Evolutionary conservation across 1,284 basidiomycete species (phyloP).

Genomic region (Cutaneotrichosporon sp.): DNA sequence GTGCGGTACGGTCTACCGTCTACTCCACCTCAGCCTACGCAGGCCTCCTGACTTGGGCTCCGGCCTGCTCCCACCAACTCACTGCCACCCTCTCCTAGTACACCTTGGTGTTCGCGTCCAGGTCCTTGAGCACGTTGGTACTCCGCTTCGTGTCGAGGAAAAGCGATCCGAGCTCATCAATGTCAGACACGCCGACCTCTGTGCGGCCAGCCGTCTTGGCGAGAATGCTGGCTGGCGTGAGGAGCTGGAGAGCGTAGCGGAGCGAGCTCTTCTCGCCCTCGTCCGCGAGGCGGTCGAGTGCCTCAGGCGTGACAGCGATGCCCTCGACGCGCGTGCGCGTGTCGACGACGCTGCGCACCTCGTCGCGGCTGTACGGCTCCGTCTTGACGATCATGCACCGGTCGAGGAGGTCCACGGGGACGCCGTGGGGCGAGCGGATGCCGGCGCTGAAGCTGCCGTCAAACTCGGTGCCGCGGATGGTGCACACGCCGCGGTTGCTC

Average conservation of each 20-base stretch:
- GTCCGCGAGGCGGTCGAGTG: conserved; percentile 74
- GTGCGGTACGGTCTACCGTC: background rate
- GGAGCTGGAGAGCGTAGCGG: conserved; percentile 88
- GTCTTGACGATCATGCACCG: conserved; percentile 97
- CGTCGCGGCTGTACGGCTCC: conserved; percentile 74
- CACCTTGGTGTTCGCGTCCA: conserved; percentile 34
- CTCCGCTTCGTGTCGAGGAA: conserved; percentile 84
- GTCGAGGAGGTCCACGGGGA: conserved; percentile 91
- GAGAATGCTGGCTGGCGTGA: conserved; percentile 90
- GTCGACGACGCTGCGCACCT: conserved; percentile 84
- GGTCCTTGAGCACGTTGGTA: conserved; percentile 42
- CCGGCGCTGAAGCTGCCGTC: conserved; percentile 60
- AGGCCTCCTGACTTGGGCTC: background rate
- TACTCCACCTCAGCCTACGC: background rate
- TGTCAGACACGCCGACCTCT: conserved; percentile 81
- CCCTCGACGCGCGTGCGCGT: conserved; percentile 84
- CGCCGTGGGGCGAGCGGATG: conserved; percentile 86
- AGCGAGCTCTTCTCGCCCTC: conserved; percentile 83
- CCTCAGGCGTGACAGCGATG: conserved; percentile 70
- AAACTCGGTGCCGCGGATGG: conserved; percentile 80
- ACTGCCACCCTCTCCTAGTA: conserved; percentile 24
- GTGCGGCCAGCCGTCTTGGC: conserved; percentile 71
- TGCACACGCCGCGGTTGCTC: conserved; percentile 87
- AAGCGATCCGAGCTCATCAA: conserved; percentile 85
- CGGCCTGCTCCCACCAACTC: background rate